Percentiles rank a stretch among this genome's conserved stretches.
These are phyloP conservation scores for Atkinsonella hypoxylon DNA, from an alignment of 2,329 filamentous ascomycete genomes.

Conservation along the genomic window DNA sequence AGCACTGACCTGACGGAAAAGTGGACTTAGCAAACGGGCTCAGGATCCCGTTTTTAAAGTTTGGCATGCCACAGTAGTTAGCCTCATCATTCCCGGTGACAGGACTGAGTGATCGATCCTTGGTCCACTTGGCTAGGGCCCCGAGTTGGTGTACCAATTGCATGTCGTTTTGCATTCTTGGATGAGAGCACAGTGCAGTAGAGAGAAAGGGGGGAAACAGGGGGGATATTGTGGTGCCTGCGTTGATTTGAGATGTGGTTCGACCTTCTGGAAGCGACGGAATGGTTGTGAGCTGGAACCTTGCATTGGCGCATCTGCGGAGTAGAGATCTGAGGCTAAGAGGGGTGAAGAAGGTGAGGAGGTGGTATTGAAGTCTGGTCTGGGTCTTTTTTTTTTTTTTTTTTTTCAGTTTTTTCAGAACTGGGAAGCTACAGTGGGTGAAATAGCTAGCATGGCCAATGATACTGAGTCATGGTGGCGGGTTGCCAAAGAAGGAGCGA, in stretches of 20 bases:
- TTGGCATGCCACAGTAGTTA: not conserved
- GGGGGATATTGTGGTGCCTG: not conserved
- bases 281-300: not conserved
- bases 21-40: not conserved
- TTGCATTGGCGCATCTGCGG: not conserved
- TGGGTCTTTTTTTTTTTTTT: too few species aligned
- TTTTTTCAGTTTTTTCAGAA: not conserved
- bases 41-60: not conserved
- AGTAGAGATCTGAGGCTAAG: not conserved
- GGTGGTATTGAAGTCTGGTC: too few species aligned
- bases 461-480: not conserved
- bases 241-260: not conserved
- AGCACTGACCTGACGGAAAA: not conserved
- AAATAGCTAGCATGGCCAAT: not conserved
- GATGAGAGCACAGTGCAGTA: not conserved
- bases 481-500: not conserved
- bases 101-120: not conserved
- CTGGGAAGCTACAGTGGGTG: not conserved
- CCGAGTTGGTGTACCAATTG: not conserved
- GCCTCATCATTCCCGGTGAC: not conserved
- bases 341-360: not conserved
- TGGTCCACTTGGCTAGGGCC: not conserved
- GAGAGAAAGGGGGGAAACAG: not conserved
- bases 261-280: not conserved
- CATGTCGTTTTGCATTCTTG: not conserved